Percentiles rank a stretch among this genome's conserved stretches.
phyloP scores from a whole-genome alignment of 2,329 filamentous ascomycete species.

The Nannizziopsis barbatae region DNA sequence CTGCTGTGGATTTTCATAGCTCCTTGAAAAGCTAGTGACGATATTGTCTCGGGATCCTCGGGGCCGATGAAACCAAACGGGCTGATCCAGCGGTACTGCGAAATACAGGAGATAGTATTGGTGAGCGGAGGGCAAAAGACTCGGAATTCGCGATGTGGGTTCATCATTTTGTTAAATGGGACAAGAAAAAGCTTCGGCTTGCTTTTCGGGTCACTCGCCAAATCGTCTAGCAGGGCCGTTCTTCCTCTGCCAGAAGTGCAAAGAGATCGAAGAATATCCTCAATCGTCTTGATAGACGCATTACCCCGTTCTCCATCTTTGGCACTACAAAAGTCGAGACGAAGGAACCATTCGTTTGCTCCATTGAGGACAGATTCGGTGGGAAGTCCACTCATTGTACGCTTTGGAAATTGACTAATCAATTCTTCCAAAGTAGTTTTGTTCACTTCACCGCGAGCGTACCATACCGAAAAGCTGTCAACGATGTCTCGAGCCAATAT shows the following conservation, averaged over 20 bases:
- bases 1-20: conserved; percentile 17
- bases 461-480: conserved; percentile 23
- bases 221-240: conserved; percentile 24
- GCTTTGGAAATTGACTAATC: conserved; percentile 20
- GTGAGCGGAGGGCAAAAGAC: conserved; percentile 34
- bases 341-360: conserved; percentile 27
- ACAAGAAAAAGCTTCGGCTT: conserved; percentile 31
- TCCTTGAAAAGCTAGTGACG: conserved; percentile 17
- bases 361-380: conserved; percentile 24
- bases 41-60: conserved; percentile 11
- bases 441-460: conserved; percentile 23
- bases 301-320: conserved; percentile 31
- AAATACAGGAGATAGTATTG: conserved; percentile 29
- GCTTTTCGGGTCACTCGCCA: conserved; percentile 12
- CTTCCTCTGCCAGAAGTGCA: conserved; percentile 32
- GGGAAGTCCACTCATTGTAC: conserved; percentile 22
- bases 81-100: conserved; percentile 35
- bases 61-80: conserved; percentile 20
- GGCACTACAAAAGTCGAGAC: conserved; percentile 35
- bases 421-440: conserved; percentile 26
- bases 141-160: conserved; percentile 32
- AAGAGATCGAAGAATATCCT: conserved; percentile 30
- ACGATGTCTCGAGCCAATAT: conserved; percentile 17
- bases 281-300: conserved; percentile 21
- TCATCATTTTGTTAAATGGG: conserved; percentile 35